Base-by-base conservation (phyloP, 345 rosid species). In the Cardamine occulta region DNA sequence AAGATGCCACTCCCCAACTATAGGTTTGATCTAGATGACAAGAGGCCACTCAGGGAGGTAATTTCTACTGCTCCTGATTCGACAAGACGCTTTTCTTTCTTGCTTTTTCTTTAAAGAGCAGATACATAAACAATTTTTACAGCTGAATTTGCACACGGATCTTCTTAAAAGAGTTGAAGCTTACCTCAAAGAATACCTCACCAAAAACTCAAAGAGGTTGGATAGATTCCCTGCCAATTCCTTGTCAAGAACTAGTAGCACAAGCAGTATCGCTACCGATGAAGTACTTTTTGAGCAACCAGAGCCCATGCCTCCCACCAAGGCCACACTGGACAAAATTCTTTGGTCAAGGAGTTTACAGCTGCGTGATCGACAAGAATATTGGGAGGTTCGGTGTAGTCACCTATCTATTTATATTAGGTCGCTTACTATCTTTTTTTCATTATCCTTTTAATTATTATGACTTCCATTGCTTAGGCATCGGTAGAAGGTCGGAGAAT, bases 21-120 rank as follows among this genome's bases (percentile, higher is more conserved):
- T 86, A 85, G 98, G 85, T 94, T 86, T 83, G 97, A 94, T 80
- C 76, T 94, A 79, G 98, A 94, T 84, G 91, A 89, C 51, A 87
- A 84, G 87, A 90, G 89, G 74, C 97, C 98, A 2, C 91, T 80
- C 70, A 86, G 98, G 73, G 98, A 94, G 98, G 98, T 94, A 85
- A 26, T 59, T 53, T 61, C 51, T 54, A 34, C 31, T 66, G 24
- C 47, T 49, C 23, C 39, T 31, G 3, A 1, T 54, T 70, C 31
- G 18, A 12, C 61, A 40, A 11, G 42, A 32, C 13, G 23, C 62
- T 39, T 65, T 19, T 77, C 45, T 34, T 62, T 61, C 12, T 70
- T 62, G 18, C 11, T 4, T 14, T 42, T 28, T 51, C 51, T 39
- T 61, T 11, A 19, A 51, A 7, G 54, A 76, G 52, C 65, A 44